A percentile compares a stretch with the other conserved stretches of the same genome.
Conservation (phyloP, 2,329 filamentous ascomycete species). For the Emmonsiellopsis sp. region DNA sequence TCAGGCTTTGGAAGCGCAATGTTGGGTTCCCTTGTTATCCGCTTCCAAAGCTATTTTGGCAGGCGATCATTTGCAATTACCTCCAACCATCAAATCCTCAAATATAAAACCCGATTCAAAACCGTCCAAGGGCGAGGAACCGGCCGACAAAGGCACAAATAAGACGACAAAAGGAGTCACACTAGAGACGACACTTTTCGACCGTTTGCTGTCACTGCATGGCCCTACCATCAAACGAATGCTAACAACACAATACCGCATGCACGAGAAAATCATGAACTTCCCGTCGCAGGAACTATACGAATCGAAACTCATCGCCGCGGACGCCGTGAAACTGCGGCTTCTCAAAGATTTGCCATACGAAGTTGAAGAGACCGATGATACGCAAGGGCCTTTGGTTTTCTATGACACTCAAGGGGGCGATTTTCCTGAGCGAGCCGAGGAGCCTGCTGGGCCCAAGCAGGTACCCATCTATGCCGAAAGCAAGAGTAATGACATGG, state of each 20-base stretch:
- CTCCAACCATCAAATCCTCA: constrained; percentile 83
- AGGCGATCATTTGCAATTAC: constrained; percentile 88
- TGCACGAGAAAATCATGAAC: constrained; percentile 92
- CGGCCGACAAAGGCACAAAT: background rate
- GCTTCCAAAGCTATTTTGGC: constrained; percentile 81
- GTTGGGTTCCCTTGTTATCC: constrained; percentile 81
- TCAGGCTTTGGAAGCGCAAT: constrained; percentile 91
- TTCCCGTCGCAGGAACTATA: constrained; percentile 90
- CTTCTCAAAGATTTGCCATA: constrained; percentile 72
- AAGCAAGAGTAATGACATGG: constrained; percentile 88
- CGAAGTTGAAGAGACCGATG: constrained; percentile 67
- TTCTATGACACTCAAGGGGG: constrained; percentile 97
- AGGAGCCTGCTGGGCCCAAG: constrained; percentile 43
- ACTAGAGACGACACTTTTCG: constrained; percentile 87
- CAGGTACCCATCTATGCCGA: constrained; percentile 49
- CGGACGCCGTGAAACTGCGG: constrained; percentile 64
- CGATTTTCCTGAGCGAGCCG: constrained; percentile 74
- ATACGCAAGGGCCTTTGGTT: constrained; percentile 77
- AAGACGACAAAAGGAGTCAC: constrained; percentile 25
- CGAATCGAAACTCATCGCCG: constrained; percentile 69
- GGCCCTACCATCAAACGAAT: constrained; percentile 81
- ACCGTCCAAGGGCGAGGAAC: constrained; percentile 22
- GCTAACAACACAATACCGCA: constrained; percentile 94
- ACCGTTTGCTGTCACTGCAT: constrained; percentile 73
- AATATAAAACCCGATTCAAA: constrained; percentile 43